phyloP scores from a whole-genome alignment of 768 basidiomycete genomes.

The Amanita thiersii region DNA sequence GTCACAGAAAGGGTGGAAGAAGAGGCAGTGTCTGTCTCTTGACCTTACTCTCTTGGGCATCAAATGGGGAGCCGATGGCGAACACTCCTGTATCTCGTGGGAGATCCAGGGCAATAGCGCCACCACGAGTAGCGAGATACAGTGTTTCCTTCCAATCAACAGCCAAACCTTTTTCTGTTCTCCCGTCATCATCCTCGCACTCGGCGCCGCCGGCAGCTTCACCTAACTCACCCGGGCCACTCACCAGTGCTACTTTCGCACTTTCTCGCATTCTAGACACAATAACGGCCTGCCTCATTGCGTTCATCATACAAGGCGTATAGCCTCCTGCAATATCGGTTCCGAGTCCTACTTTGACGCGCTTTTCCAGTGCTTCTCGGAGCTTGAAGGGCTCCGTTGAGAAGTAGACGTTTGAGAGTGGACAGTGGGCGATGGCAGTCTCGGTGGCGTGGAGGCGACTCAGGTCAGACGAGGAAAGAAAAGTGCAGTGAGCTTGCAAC shows the following conservation, averaged over 20 bases:
- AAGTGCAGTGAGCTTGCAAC: conserved; percentile 88
- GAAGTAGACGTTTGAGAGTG: conserved; percentile 85
- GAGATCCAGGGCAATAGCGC: conserved; percentile 64
- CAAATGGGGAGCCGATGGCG: conserved; percentile 55
- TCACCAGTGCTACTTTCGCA: conserved; percentile 19
- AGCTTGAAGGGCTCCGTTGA: conserved; percentile 62
- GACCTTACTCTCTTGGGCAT: conserved; percentile 72
- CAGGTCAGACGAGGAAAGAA: conserved; percentile 47
- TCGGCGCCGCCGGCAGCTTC: too few species aligned
- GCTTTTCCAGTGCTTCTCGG: conserved; percentile 57
- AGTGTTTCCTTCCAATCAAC: conserved; percentile 79
- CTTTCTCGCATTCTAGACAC: conserved; percentile 67
- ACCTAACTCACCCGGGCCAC: conserved; percentile 4
- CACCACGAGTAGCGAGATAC: conserved; percentile 77
- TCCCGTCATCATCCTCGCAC: neutral
- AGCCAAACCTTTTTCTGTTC: conserved; percentile 24
- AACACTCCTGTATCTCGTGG: conserved; percentile 39
- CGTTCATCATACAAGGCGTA: conserved; percentile 63
- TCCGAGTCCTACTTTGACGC: conserved; percentile 72
- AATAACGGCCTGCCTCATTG: conserved; percentile 75
- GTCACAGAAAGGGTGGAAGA: too few species aligned
- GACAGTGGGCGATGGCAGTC: conserved; percentile 77
- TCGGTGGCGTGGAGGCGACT: conserved; percentile 37
- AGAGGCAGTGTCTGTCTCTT: too few species aligned
- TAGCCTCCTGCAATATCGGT: conserved; percentile 88